phyloP scores from a whole-genome alignment of 1,284 basidiomycete species.

The Moesziomyces sp. region DNA sequence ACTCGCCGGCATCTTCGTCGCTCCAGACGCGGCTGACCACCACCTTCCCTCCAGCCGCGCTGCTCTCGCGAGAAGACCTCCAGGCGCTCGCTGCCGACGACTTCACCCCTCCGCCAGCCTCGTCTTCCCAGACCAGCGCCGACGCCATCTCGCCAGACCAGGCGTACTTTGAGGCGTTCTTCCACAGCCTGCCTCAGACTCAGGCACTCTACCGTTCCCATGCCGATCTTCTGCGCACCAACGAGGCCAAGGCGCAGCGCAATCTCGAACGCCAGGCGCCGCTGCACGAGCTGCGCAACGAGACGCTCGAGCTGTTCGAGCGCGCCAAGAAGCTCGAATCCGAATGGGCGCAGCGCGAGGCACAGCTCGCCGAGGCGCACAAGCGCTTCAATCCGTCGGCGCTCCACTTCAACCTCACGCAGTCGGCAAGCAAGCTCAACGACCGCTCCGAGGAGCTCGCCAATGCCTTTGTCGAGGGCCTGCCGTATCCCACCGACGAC shows the following conservation, averaged over 20 bases:
- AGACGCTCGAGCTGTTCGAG: slow-evolving; percentile 55
- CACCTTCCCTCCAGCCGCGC: slow-evolving; percentile 48
- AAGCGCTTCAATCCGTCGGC: slow-evolving; percentile 59
- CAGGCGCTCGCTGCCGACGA: slow-evolving; percentile 40
- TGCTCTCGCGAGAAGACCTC: slow-evolving; percentile 51
- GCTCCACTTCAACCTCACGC: slow-evolving; percentile 49
- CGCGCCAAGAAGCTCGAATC: slow-evolving; percentile 48
- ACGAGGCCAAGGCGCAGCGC: slow-evolving; percentile 50
- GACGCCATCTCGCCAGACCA: slow-evolving; percentile 13
- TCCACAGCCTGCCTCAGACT: slow-evolving; percentile 50
- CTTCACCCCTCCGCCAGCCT: slow-evolving; percentile 5
- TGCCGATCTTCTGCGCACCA: slow-evolving; percentile 36
- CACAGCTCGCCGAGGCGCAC: slow-evolving; percentile 47
- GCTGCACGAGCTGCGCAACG: slow-evolving; percentile 51
- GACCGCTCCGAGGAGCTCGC: slow-evolving; percentile 60
- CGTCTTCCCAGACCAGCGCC: slow-evolving; percentile 1
- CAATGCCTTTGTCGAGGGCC: slow-evolving; percentile 61
- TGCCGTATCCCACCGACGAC: slow-evolving; percentile 43
- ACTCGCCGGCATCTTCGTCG: slow-evolving; percentile 23
- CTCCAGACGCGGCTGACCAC: slow-evolving; percentile 44
- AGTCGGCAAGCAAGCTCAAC: slow-evolving; percentile 50
- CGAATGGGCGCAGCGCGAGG: slow-evolving; percentile 44
- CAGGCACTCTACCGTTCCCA: slow-evolving; percentile 39
- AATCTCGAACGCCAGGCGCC: slow-evolving; percentile 51
- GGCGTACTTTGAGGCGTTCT: slow-evolving; percentile 53